These are phyloP conservation scores for Hyphodiscus sp. DNA, from an alignment of 2,329 filamentous ascomycete species.

Conservation along the genomic window DNA sequence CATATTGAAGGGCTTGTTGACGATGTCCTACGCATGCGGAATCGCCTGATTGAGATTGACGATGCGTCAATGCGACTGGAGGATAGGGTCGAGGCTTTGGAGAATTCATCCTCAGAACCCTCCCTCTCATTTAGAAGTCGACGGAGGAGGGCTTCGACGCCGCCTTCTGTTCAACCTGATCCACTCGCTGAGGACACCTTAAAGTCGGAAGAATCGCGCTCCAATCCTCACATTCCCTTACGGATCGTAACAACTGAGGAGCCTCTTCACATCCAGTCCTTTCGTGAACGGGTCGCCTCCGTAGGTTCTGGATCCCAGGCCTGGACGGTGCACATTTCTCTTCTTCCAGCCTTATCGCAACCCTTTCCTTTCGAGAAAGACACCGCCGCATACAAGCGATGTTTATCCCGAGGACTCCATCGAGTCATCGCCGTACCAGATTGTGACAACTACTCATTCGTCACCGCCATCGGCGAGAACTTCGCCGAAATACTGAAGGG, in stretches of 20 bases:
- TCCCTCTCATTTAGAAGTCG: conserved; percentile 12
- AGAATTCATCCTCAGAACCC: conserved; percentile 9
- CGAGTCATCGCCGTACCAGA: conserved; percentile 49
- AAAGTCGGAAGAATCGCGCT: conserved; percentile 5
- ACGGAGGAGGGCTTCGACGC: conserved; percentile 25
- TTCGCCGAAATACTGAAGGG: conserved; percentile 45
- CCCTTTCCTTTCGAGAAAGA: conserved; percentile 57
- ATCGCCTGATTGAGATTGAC: conserved; percentile 28
- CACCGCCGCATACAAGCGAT: conserved; percentile 54
- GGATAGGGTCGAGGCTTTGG: conserved; percentile 24
- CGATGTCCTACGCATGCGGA: conserved; percentile 26
- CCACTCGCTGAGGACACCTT: conserved; percentile 2
- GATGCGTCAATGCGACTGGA: conserved; percentile 32
- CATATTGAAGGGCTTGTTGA: conserved; percentile 45
- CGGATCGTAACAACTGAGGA: conserved; percentile 13
- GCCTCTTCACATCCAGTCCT: conserved; percentile 16
- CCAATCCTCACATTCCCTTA: conserved; percentile 1
- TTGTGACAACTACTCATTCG: conserved; percentile 43
- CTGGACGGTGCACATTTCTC: conserved; percentile 56
- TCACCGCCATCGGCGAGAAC: conserved; percentile 40
- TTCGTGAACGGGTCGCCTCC: conserved; percentile 17
- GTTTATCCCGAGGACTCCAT: conserved; percentile 53
- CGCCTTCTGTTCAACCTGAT: conserved; percentile 16
- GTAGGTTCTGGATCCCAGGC: conserved; percentile 30
- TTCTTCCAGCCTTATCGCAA: conserved; percentile 46